Evolutionary conservation across 2,329 filamentous ascomycete genomes (phyloP).

Genomic region (Microdochium bolleyi): DNA sequence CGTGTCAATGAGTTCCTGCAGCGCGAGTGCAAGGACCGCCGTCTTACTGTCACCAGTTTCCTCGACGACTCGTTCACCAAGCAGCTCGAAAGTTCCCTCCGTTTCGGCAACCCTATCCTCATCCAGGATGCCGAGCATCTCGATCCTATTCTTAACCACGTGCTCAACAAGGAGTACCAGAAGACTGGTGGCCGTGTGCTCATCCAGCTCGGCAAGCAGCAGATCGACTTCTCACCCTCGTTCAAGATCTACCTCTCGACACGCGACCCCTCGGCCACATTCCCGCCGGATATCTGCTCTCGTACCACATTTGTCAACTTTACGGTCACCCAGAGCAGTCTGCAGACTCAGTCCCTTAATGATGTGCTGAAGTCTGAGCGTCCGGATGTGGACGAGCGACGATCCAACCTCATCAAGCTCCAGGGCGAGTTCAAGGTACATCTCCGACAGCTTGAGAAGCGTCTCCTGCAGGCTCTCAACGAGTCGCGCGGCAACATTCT

Average conservation of each 20-base stretch:
- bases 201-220: constrained; percentile 96
- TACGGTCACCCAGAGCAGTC: constrained; percentile 95
- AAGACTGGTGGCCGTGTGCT: constrained; percentile 96
- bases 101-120: constrained; percentile 96
- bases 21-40: constrained; percentile 87
- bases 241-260: constrained; percentile 96
- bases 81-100: constrained; percentile 90
- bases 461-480: constrained; percentile 87
- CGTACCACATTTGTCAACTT: constrained; percentile 99
- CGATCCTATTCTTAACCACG: constrained; percentile 94
- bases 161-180: constrained; percentile 99
- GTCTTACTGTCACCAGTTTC: constrained; percentile 95
- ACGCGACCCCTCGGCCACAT: constrained; percentile 88
- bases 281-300: constrained; percentile 95
- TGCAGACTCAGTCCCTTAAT: constrained; percentile 95
- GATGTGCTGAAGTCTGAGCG: constrained; percentile 96
- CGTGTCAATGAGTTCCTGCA: constrained; percentile 91
- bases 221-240: constrained; percentile 96
- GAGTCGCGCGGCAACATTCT: constrained; percentile 96
- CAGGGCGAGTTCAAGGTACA: constrained; percentile 99
- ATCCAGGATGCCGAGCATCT: constrained; percentile 98
- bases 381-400: constrained; percentile 91
- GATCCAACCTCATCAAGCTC: constrained; percentile 95
- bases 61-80: constrained; percentile 97
- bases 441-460: constrained; percentile 89